Evolutionary conservation across 129 eudicot genomes (phyloP), one percentile per base, ranked within the genome.

Genomic region (Dittrichia graveolens): DNA sequence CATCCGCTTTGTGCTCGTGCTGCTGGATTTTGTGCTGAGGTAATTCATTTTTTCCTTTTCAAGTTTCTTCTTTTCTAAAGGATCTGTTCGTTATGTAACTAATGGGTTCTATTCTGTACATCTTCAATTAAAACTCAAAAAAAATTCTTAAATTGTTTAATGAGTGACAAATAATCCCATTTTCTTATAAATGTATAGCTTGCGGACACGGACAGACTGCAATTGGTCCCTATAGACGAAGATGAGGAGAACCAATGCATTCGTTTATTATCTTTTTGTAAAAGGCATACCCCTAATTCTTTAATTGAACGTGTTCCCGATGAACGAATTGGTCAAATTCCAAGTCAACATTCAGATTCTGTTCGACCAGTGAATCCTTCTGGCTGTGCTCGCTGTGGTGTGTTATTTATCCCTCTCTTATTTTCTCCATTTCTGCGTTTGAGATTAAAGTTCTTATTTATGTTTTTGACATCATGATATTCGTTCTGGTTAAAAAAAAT

Each of bases 1-100:
- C 99, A 95, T 83, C 99, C 99, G n/a, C 99, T 95, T 72, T 95
- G 99, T 85, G 99, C 99, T 70, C 96, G 99, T 77, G 97, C 90
- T 65, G 96, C 99, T 72, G 99, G 99, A 18, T 89, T 88, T 76
- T 95, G 99, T 80, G 91, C 84, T 39, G 99, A 95, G 96, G 99
- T 95, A 85, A 12, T 35, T 39, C 2, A 47, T 37, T 50, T 18
- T 6, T 13, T 61, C 2, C 31, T 24, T 24, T 24, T 24, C 31
- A 24, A 10, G 65, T 39, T 34, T 18, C 38, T 69, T 61, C 6
- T 10, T 5, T 73, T 43, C 4, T 45, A 19, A 19, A 67, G 10
- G 0, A 55, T 14, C 60, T 31, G 12, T 55, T 31, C 34, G 39
- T n/a, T 41, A 34, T 24, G 45, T 69, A 54, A 31, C 42, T 19